Base-by-base conservation (phyloP, 208 protist species). In the Wallacemonas sp. region DNA sequence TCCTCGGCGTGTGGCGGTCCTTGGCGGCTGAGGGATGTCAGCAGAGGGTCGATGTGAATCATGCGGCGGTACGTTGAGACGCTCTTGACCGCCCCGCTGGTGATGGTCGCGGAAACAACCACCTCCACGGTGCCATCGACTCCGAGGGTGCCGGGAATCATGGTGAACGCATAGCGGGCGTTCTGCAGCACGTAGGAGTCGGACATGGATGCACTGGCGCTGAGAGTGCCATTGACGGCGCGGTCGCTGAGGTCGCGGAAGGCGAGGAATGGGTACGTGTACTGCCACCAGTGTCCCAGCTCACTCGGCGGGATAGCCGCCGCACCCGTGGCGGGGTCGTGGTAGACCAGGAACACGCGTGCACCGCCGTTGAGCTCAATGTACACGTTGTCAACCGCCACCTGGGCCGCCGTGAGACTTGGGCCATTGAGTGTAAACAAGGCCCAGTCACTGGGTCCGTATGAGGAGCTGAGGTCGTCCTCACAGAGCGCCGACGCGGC, bases 391-490 rank as follows among this genome's bases (percentile, higher is more conserved):
- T 71, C 44, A 44, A 89, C 70, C 42, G 75, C 62, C 33, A 90
- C 72, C 27, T 87, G 77, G 6, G 67, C 67, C 33, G 70, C 28
- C 36, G 58, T 64, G 0, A 85, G 70, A 39, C 63, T 69, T 3
- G 82, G 78, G 24, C 84, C 66, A 58, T 78, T 80, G 26, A 94
- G 58, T 19, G 77, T 80, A 44, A 94, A 80, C 8, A 89, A 67
- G 6, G 85, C 88, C 88, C 88, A 94, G 66, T 86, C 88, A 59
- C 70, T 87, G n/a, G 82, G 82, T 27, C 88, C 88, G 78, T 80
- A 94, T 33, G 85, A 80, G 33, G 80, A 81, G 67, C 84, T 88
- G 34, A 86, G 78, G 55, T 72, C 72, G 56, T 91, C 84, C 42
- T 87, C 80, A 62, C 88, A 94, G 22, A 94, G 77, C 30, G 51